Evolutionary conservation across 257 asterid species (phyloP).

Genomic region (Petrea volubilis): DNA sequence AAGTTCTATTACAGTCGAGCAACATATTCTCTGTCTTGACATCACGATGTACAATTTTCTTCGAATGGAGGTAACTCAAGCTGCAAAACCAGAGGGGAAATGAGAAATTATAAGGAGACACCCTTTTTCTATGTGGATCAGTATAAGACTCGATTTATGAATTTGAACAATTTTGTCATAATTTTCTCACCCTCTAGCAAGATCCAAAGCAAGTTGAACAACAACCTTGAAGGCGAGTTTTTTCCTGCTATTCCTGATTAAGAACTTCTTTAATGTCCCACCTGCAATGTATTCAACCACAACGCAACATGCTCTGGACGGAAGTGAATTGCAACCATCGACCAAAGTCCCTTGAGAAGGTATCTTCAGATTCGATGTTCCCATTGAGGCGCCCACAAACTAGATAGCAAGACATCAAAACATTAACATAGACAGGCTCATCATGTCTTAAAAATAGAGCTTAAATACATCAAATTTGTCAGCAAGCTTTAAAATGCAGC

Average conservation of each 20-base stretch:
- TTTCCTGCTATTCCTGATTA: slow-evolving; percentile 40
- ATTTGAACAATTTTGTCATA: not conserved
- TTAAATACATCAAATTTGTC: not conserved
- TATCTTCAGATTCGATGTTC: slow-evolving; percentile 51
- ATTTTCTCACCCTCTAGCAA: slow-evolving; percentile 60
- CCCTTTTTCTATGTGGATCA: not conserved
- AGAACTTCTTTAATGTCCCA: slow-evolving; percentile 52
- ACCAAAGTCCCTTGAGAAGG: slow-evolving; percentile 39
- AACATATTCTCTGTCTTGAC: slow-evolving; percentile 64
- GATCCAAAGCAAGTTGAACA: slow-evolving; percentile 57
- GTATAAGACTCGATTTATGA: not conserved
- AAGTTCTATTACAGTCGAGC: slow-evolving; percentile 33
- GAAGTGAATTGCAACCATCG: slow-evolving; percentile 40
- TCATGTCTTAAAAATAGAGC: not conserved
- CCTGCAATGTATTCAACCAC: slow-evolving; percentile 64
- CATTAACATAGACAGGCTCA: not conserved
- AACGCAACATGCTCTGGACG: slow-evolving; percentile 61
- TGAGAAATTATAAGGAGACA: not conserved
- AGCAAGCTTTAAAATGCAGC: not conserved
- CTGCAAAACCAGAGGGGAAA: slow-evolving; percentile 31
- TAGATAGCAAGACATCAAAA: slow-evolving; percentile 14
- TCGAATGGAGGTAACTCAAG: slow-evolving; percentile 59
- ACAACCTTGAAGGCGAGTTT: slow-evolving; percentile 55
- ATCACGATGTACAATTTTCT: slow-evolving; percentile 59
- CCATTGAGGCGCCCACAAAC: slow-evolving; percentile 70